Evolutionary conservation across 345 rosid species (phyloP).

Genomic region (Rubroshorea leprosula): DNA sequence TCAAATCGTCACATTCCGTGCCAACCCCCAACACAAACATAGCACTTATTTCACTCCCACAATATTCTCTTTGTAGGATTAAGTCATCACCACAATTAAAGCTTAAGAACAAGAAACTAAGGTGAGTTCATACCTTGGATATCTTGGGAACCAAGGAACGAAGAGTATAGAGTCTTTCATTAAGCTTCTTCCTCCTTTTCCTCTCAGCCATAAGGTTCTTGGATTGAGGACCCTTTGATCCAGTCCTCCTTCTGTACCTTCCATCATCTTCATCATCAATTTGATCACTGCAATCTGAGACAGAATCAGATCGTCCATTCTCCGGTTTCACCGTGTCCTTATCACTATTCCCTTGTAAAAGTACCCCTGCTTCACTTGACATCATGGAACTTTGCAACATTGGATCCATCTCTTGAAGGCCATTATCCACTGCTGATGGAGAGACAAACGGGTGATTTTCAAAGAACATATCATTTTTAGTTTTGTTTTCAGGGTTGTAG

Average conservation of each 20-base stretch:
- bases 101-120: too few species aligned
- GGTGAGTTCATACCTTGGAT: slow-evolving; percentile 55
- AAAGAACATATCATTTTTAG: slow-evolving; percentile 27
- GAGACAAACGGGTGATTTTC: slow-evolving; percentile 22
- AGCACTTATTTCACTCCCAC: too few species aligned
- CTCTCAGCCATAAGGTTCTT: slow-evolving; percentile 90
- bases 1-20: too few species aligned
- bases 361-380: slow-evolving; percentile 1
- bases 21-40: too few species aligned
- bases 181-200: slow-evolving; percentile 85
- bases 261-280: slow-evolving; percentile 63
- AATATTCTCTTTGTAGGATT: too few species aligned
- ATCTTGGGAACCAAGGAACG: slow-evolving; percentile 80
- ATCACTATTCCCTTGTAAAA: slow-evolving; percentile 28
- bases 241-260: slow-evolving; percentile 37
- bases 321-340: slow-evolving; percentile 42
- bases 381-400: slow-evolving; percentile 17
- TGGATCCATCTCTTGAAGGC: slow-evolving; percentile 30
- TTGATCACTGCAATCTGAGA: slow-evolving; percentile 75
- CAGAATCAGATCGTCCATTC: slow-evolving; percentile 51
- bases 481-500: slow-evolving; percentile 31
- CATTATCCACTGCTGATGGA: slow-evolving; percentile 23
- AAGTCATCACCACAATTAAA: too few species aligned
- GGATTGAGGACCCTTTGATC: slow-evolving; percentile 43
- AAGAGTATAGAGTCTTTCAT: slow-evolving; percentile 76